These are phyloP conservation scores for Mucor lusitanicus DNA, from an alignment of 371 early-diverging fungal species.

Conservation along the genomic window DNA sequence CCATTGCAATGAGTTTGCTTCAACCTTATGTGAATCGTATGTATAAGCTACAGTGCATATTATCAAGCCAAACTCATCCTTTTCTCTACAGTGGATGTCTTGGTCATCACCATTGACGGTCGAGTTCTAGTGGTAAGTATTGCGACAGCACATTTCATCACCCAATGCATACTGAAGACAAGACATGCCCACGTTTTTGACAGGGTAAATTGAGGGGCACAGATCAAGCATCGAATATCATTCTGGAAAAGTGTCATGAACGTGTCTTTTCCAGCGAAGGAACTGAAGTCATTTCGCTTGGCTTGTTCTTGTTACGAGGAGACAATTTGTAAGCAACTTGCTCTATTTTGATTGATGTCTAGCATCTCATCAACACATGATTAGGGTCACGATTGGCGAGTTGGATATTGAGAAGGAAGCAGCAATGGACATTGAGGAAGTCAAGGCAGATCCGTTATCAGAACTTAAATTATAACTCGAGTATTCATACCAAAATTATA, in stretches of 20 bases:
- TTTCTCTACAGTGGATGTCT: constrained; percentile 35
- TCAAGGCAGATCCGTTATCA: constrained; percentile 50
- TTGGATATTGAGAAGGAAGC: constrained; percentile 51
- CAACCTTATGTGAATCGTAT: constrained; percentile 40
- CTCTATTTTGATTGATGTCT: not conserved
- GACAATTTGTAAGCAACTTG: constrained; percentile 65
- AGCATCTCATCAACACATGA: not conserved
- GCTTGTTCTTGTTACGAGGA: constrained; percentile 80
- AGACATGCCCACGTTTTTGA: not conserved
- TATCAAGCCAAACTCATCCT: not conserved
- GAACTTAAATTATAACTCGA: constrained; percentile 19
- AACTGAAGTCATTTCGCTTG: constrained; percentile 71
- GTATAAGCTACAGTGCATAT: not conserved
- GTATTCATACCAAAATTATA: not conserved
- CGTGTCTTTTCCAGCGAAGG: constrained; percentile 78
- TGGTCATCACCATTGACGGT: constrained; percentile 64
- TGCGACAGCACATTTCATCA: not conserved
- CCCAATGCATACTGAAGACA: not conserved
- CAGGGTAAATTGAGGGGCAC: constrained; percentile 76
- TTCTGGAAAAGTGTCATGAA: constrained; percentile 72
- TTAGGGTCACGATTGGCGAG: constrained; percentile 50
- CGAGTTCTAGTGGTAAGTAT: constrained; percentile 59
- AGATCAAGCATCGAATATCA: constrained; percentile 81
- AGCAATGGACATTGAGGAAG: constrained; percentile 39
- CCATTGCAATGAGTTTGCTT: constrained; percentile 33